A percentile compares a stretch with the other conserved stretches of the same genome.
phyloP scores from a whole-genome alignment of 495 filamentous ascomycete genomes.

The Wilcoxina mikolae region DNA sequence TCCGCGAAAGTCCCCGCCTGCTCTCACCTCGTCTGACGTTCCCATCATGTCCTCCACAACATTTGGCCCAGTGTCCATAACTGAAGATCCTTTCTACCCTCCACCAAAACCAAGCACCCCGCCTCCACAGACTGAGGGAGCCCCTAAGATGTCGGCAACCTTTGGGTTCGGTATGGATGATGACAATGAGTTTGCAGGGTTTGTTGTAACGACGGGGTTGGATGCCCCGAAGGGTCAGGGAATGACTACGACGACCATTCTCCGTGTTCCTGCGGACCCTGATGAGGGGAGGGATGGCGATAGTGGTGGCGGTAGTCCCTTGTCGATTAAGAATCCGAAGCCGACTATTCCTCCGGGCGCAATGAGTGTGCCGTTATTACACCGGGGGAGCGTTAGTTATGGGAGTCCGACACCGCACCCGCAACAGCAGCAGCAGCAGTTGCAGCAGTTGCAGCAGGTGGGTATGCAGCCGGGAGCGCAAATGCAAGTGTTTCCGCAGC shows the following conservation, averaged over 20 bases:
- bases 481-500: neutral
- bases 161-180: neutral
- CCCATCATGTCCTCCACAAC: slow-evolving; percentile 2
- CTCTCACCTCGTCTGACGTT: neutral
- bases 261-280: neutral
- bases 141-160: neutral
- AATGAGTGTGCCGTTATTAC: slow-evolving; percentile 3
- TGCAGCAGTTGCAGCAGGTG: neutral
- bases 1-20: neutral
- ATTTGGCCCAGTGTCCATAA: slow-evolving; percentile 3
- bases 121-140: too few species aligned
- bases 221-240: neutral
- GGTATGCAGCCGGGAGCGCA: neutral
- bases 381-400: neutral
- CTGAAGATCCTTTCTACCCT: neutral
- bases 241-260: neutral
- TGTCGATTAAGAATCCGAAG: slow-evolving; percentile 1
- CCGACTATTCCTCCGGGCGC: slow-evolving; percentile 1
- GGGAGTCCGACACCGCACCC: neutral
- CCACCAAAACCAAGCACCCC: neutral
- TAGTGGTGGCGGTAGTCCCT: neutral
- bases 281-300: neutral
- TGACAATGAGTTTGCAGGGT: neutral
- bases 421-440: neutral
- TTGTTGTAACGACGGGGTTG: slow-evolving; percentile 1